Conservation (phyloP, 2,329 filamentous ascomycete species). For the Teratosphaeria viscida region DNA sequence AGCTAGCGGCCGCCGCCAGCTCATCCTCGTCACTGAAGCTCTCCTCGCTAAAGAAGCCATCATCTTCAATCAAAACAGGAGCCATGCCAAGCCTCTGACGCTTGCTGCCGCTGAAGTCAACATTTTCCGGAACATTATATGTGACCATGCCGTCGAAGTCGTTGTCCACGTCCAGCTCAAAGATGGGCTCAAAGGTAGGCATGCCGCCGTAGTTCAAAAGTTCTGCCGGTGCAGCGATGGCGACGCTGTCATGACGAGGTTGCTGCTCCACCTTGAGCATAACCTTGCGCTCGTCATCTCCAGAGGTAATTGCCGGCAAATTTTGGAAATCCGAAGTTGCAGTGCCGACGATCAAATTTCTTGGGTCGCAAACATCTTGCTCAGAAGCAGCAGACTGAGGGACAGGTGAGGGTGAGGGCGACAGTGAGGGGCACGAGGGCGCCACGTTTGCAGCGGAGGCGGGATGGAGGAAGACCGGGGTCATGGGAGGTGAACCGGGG, state of each 20-base stretch:
- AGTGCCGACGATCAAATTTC: conserved; percentile 67
- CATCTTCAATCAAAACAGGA: conserved; percentile 51
- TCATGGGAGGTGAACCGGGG: conserved; percentile 74
- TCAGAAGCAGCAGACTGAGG: conserved; percentile 59
- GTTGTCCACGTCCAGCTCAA: conserved; percentile 84
- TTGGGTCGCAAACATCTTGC: conserved; percentile 71
- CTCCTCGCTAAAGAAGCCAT: conserved; percentile 65
- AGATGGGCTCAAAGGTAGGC: conserved; percentile 72
- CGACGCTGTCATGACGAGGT: conserved; percentile 18
- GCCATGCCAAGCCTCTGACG: conserved; percentile 58
- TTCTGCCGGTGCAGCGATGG: conserved; percentile 31
- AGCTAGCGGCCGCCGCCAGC: conserved; percentile 51
- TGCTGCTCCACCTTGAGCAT: conserved; percentile 4
- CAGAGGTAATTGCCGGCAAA: conserved; percentile 50
- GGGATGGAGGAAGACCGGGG: conserved; percentile 65
- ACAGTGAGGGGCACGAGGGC: conserved; percentile 65
- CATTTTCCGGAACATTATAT: conserved; percentile 51
- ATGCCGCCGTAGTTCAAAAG: conserved; percentile 49
- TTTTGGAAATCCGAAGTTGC: conserved; percentile 52
- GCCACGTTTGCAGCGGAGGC: conserved; percentile 43
- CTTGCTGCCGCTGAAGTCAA: conserved; percentile 53
- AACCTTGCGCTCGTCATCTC: conserved; percentile 38
- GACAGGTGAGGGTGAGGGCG: conserved; percentile 70
- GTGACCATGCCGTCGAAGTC: conserved; percentile 70
- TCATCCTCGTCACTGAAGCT: conserved; percentile 67